These are phyloP conservation scores for Hypoxylon sp. DNA, from an alignment of 2,329 filamentous ascomycete species.

Conservation along the genomic window DNA sequence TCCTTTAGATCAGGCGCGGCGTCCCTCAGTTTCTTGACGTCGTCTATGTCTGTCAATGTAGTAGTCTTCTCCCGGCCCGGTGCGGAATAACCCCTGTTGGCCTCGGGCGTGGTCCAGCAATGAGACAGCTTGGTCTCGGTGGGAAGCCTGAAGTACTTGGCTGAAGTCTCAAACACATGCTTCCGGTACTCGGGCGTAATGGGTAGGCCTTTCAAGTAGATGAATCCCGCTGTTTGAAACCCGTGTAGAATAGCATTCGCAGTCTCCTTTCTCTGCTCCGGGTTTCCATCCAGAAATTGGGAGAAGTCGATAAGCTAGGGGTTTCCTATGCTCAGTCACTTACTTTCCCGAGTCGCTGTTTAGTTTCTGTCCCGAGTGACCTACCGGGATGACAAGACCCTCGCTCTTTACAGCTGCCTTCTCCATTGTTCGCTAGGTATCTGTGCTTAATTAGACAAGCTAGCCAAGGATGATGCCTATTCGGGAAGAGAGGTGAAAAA, in stretches of 20 bases:
- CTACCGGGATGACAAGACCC: constrained; percentile 69
- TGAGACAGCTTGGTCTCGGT: constrained; percentile 74
- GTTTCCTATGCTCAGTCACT: constrained; percentile 30
- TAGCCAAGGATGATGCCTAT: neutral
- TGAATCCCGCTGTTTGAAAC: constrained; percentile 89
- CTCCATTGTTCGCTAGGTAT: constrained; percentile 52
- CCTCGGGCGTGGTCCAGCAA: constrained; percentile 78
- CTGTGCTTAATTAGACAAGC: neutral
- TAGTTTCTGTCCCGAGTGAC: constrained; percentile 36
- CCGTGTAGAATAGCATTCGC: constrained; percentile 81
- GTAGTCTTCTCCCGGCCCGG: constrained; percentile 80
- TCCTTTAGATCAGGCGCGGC: constrained; percentile 76
- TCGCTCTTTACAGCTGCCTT: constrained; percentile 65
- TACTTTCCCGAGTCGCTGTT: neutral
- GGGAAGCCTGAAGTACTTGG: constrained; percentile 78
- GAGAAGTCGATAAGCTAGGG: constrained; percentile 83
- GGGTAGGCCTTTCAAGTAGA: constrained; percentile 87
- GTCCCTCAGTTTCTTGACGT: constrained; percentile 71
- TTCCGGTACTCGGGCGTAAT: constrained; percentile 73
- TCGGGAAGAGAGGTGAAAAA: neutral
- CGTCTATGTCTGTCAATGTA: constrained; percentile 65
- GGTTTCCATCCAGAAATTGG: constrained; percentile 75
- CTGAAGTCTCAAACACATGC: constrained; percentile 76
- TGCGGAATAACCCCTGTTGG: constrained; percentile 81
- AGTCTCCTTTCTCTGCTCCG: constrained; percentile 72